These are phyloP conservation scores for Arabis alpina DNA, from an alignment of 345 rosid species.

Conservation along the genomic window DNA sequence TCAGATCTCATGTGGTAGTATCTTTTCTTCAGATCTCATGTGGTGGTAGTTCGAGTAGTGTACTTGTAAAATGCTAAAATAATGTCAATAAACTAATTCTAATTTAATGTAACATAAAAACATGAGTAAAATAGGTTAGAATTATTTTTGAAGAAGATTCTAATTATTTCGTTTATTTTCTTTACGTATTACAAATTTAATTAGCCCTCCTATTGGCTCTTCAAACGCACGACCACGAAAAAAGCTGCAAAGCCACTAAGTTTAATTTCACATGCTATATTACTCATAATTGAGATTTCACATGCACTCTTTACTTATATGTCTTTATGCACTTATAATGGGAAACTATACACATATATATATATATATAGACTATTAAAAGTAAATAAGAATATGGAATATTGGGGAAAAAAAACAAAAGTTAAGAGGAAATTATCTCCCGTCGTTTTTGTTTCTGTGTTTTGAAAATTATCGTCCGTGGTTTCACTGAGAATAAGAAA, in stretches of 20 bases:
- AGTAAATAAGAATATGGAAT: no score
- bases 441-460: not conserved
- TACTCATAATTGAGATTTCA: constrained; percentile 37
- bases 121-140: not conserved
- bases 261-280: constrained; percentile 37
- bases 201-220: not conserved
- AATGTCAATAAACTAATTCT: constrained; percentile 3
- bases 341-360: not conserved
- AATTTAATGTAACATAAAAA: not conserved
- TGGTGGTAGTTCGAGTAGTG: constrained; percentile 10
- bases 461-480: not conserved
- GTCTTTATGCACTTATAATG: not conserved
- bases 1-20: constrained; percentile 4
- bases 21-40: constrained; percentile 5
- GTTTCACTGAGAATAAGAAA: not conserved
- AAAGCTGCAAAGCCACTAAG: constrained; percentile 34
- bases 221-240: not conserved
- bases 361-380: not conserved
- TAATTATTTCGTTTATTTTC: not conserved
- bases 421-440: not conserved
- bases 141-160: no score
- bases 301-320: constrained; percentile 36
- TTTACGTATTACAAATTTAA: not conserved
- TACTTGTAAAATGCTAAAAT: not conserved
- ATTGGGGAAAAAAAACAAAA: not conserved